Conservation (phyloP, 2,329 filamentous ascomycete species). For the Epichloe glyceriae region DNA sequence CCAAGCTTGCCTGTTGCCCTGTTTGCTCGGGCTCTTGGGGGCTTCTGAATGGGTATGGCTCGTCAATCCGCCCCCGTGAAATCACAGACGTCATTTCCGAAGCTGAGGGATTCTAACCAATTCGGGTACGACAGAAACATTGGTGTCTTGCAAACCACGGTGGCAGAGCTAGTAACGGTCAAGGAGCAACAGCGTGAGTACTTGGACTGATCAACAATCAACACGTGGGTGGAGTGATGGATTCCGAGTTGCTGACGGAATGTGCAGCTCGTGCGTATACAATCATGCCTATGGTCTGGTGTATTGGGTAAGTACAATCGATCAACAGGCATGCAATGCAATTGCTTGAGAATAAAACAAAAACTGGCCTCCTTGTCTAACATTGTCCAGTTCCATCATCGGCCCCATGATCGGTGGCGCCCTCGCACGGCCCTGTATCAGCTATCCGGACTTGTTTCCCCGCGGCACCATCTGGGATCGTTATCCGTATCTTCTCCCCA, state of each 20-base stretch:
- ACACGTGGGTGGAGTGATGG: neutral
- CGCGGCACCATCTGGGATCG: conserved; percentile 66
- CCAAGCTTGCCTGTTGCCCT: conserved; percentile 71
- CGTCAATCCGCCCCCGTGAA: neutral
- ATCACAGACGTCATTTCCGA: neutral
- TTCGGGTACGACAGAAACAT: conserved; percentile 54
- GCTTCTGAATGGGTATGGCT: conserved; percentile 71
- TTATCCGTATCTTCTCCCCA: conserved; percentile 85
- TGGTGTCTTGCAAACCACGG: conserved; percentile 86
- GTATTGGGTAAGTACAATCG: conserved; percentile 54
- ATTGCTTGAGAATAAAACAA: too few relatives aligned
- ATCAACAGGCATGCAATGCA: neutral
- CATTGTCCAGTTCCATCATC: conserved; percentile 58
- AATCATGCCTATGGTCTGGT: conserved; percentile 98
- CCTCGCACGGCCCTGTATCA: conserved; percentile 73
- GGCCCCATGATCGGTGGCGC: conserved; percentile 85
- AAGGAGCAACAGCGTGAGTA: conserved; percentile 81
- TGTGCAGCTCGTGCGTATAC: conserved; percentile 72
- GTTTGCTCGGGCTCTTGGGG: conserved; percentile 76
- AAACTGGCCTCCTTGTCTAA: neutral
- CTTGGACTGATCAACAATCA: neutral
- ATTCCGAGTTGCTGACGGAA: neutral
- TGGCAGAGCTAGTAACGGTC: conserved; percentile 82
- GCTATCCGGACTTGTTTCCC: conserved; percentile 62
- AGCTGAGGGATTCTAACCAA: neutral